phyloP scores from a whole-genome alignment of 179 eudicot genomes.

The Patellifolia procumbens region DNA sequence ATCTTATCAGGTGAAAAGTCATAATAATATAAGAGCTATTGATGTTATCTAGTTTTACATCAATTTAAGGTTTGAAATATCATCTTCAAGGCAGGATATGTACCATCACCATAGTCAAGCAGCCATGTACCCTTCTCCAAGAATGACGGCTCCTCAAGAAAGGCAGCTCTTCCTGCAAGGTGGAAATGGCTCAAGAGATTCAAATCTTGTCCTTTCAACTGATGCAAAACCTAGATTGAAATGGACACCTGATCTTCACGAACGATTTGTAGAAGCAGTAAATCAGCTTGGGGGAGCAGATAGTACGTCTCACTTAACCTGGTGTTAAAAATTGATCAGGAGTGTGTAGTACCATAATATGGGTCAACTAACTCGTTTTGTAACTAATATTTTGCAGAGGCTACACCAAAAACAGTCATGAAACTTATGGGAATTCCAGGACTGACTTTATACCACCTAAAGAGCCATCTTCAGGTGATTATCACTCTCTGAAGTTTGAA shows the following conservation, averaged over 20 bases:
- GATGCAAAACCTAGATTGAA: conserved; percentile 94
- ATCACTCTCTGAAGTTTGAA: not conserved
- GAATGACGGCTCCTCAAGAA: conserved; percentile 57
- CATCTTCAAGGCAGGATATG: conserved; percentile 43
- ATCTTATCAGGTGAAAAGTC: conserved; percentile 45
- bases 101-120: conserved; percentile 64
- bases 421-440: conserved; percentile 98
- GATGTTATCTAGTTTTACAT: conserved; percentile 13
- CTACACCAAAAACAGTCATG: conserved; percentile 97
- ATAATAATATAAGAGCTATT: conserved; percentile 21
- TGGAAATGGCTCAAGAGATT: conserved; percentile 44
- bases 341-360: not conserved
- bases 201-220: conserved; percentile 68
- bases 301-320: conserved; percentile 38
- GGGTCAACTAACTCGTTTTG: not conserved
- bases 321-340: not conserved
- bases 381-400: conserved; percentile 47
- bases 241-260: conserved; percentile 92
- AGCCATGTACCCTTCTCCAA: conserved; percentile 50
- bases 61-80: conserved; percentile 33
- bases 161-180: conserved; percentile 76
- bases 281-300: conserved; percentile 97
- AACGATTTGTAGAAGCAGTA: conserved; percentile 87
- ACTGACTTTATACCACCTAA: conserved; percentile 94
- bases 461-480: conserved; percentile 95